Evolutionary conservation across 2,329 filamentous ascomycete genomes (phyloP).

Genomic region (Neophaeococcomyces mojaviensis): DNA sequence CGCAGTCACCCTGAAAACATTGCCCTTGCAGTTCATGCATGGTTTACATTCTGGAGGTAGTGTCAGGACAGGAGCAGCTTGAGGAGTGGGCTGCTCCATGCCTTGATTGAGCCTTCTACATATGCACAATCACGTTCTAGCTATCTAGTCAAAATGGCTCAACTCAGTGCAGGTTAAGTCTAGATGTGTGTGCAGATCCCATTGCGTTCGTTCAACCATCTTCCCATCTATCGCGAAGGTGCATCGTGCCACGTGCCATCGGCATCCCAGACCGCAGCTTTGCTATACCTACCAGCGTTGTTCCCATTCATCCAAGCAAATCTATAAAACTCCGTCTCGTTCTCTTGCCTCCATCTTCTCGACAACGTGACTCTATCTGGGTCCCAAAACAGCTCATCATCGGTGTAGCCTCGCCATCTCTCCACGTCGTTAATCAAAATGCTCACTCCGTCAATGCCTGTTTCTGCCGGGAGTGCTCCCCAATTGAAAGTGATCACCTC

Average conservation of each 20-base stretch:
- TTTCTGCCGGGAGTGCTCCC: conserved; percentile 29
- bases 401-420: conserved; percentile 49
- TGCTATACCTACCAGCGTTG: conserved; percentile 18
- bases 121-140: too few species aligned
- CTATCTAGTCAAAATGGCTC: too few species aligned
- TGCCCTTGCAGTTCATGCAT: too few species aligned
- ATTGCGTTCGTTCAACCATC: too few species aligned
- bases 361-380: conserved; percentile 21
- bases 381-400: conserved; percentile 39
- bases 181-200: too few species aligned
- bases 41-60: too few species aligned
- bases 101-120: too few species aligned
- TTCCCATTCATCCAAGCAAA: conserved; percentile 37
- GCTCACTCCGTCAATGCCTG: conserved; percentile 48
- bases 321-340: conserved; percentile 37
- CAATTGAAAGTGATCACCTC: conserved; percentile 40
- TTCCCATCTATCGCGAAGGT: too few species aligned
- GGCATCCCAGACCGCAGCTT: conserved; percentile 20
- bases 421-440: conserved; percentile 59
- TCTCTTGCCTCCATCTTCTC: conserved; percentile 12
- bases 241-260: conserved; percentile 16
- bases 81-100: too few species aligned
- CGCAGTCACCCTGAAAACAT: too few species aligned
- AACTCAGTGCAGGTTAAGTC: too few species aligned
- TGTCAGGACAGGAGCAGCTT: too few species aligned